Conservation (phyloP, 2,329 filamentous ascomycete genomes). For the Venturia asperata region DNA sequence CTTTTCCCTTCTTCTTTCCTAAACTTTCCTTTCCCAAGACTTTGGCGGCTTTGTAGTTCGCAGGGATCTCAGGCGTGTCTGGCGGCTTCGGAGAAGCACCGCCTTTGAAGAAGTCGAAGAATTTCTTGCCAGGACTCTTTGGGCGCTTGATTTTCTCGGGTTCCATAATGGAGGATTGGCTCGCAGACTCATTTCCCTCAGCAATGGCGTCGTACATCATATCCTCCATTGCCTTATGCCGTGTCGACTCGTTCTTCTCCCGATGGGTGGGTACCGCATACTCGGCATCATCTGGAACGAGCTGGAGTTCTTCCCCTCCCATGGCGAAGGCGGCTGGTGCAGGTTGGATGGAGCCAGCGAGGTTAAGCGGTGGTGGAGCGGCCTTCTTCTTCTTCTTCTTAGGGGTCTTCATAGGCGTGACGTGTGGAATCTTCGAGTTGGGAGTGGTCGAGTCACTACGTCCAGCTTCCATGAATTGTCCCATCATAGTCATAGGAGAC, state of each 20-base stretch:
- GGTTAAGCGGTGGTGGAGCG: background rate
- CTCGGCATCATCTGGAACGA: constrained; percentile 14
- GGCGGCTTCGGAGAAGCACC: constrained; percentile 5
- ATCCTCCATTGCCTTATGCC: constrained; percentile 3
- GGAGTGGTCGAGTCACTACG: background rate
- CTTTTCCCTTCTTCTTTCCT: background rate
- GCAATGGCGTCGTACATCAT: constrained; percentile 5
- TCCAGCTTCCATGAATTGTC: constrained; percentile 8
- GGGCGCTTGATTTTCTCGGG: constrained; percentile 10
- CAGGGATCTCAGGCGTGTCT: constrained; percentile 12
- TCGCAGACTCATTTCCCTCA: background rate
- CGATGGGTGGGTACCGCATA: constrained; percentile 10
- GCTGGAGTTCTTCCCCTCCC: background rate
- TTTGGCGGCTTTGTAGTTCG: constrained; percentile 13
- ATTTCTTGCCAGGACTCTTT: constrained; percentile 18
- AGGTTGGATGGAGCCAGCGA: background rate
- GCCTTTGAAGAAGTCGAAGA: constrained; percentile 15
- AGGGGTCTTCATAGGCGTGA: background rate
- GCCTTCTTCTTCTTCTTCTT: constrained; percentile 15
- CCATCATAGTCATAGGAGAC: constrained; percentile 9
- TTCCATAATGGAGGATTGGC: background rate
- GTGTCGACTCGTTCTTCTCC: constrained; percentile 6
- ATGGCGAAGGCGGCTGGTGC: background rate
- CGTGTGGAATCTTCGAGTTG: background rate
- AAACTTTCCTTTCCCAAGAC: constrained; percentile 14